A percentile compares a stretch with the other conserved stretches of the same genome.
Evolutionary conservation across 1,284 basidiomycete species (phyloP).

Genomic region (Moesziomyces sp.): DNA sequence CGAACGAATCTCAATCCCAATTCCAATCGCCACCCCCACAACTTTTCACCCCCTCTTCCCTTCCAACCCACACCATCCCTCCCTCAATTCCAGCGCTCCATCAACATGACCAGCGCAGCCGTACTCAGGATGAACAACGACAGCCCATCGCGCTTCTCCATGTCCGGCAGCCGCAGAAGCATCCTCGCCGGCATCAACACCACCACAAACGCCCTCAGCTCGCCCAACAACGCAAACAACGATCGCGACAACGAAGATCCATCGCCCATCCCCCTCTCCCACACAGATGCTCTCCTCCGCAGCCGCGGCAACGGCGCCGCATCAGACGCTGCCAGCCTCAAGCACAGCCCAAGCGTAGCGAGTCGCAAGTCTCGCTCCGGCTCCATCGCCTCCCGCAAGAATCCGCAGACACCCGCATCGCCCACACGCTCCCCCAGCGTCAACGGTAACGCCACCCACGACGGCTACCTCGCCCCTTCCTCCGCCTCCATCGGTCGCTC

Average conservation of each 20-base stretch:
- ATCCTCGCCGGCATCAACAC: slow-evolving; percentile 45
- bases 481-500: slow-evolving; percentile 8
- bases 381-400: slow-evolving; percentile 21
- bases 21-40: too few species aligned
- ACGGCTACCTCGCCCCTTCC: slow-evolving; percentile 22
- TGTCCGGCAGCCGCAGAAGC: slow-evolving; percentile 36
- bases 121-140: slow-evolving; percentile 41
- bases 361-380: slow-evolving; percentile 21
- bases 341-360: slow-evolving; percentile 5
- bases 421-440: slow-evolving; percentile 9
- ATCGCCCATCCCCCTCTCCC: slow-evolving; percentile 39
- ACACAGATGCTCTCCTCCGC: slow-evolving; percentile 47
- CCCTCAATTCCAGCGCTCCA: neutral
- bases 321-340: slow-evolving; percentile 11
- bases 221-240: neutral
- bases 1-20: too few species aligned
- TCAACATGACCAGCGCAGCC: slow-evolving; percentile 39
- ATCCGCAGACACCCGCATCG: slow-evolving; percentile 4
- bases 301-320: slow-evolving; percentile 6
- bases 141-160: slow-evolving; percentile 10
- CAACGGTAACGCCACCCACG: slow-evolving; percentile 5
- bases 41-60: neutral
- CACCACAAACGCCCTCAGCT: slow-evolving; percentile 3
- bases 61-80: neutral
- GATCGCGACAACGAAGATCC: slow-evolving; percentile 2